These are phyloP conservation scores for Pythium phragmitis DNA, from an alignment of 352 stramenopile species.

Conservation along the genomic window DNA sequence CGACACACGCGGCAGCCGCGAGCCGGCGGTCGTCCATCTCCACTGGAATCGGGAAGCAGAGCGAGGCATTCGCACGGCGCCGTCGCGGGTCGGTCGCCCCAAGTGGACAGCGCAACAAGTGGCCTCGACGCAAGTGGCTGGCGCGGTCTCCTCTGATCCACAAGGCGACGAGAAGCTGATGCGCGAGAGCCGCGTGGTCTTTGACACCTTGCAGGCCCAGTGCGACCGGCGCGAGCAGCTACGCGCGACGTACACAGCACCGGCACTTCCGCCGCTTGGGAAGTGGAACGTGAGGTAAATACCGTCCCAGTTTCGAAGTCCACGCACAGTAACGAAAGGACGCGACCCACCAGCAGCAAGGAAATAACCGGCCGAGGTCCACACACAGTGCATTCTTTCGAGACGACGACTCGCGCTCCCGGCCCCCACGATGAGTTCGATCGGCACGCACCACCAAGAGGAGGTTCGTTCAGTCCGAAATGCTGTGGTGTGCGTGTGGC, in stretches of 20 bases:
- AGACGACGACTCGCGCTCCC: not conserved
- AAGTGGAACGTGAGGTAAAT: not conserved
- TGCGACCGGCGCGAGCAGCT: slow-evolving; percentile 4
- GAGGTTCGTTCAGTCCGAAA: slow-evolving; percentile 32
- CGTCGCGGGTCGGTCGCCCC: slow-evolving; percentile 8
- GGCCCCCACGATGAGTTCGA: slow-evolving; percentile 15
- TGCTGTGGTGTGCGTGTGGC: slow-evolving; percentile 16
- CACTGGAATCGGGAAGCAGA: not conserved
- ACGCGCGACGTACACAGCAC: slow-evolving; percentile 10
- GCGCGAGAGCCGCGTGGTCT: slow-evolving; percentile 25
- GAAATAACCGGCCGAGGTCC: too few relatives aligned
- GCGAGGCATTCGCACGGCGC: slow-evolving; percentile 10
- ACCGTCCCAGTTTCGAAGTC: not conserved
- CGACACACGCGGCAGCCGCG: not conserved
- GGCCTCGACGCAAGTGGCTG: slow-evolving; percentile 11
- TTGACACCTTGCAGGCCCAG: slow-evolving; percentile 18
- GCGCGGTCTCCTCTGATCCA: not conserved
- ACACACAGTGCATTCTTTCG: not conserved
- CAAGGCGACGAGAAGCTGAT: slow-evolving; percentile 22
- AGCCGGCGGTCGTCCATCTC: not conserved
- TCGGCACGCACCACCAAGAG: slow-evolving; percentile 46
- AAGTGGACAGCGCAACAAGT: slow-evolving; percentile 29
- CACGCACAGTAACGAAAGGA: too few relatives aligned
- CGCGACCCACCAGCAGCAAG: too few relatives aligned
- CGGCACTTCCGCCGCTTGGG: not conserved